phyloP scores from a whole-genome alignment of 331 rosid species.

The Ulmus americana region DNA sequence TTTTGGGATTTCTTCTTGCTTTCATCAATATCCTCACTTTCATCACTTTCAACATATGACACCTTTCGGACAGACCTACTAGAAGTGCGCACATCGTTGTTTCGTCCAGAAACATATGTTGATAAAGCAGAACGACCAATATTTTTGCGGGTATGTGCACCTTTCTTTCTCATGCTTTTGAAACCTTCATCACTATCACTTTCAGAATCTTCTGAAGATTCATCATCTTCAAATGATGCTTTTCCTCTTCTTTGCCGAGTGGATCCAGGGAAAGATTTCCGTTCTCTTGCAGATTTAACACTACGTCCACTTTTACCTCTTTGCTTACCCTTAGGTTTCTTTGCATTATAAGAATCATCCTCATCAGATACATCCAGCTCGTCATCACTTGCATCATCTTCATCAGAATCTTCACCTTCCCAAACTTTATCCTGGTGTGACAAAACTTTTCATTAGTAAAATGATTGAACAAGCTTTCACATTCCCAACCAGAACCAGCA shows the following conservation, averaged over 20 bases:
- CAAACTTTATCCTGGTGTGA: slow-evolving; percentile 70
- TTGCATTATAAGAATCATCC: slow-evolving; percentile 58
- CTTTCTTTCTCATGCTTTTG: slow-evolving; percentile 49
- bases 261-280: slow-evolving; percentile 43
- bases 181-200: slow-evolving; percentile 71
- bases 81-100: slow-evolving; percentile 82
- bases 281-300: slow-evolving; percentile 53
- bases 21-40: slow-evolving; percentile 85
- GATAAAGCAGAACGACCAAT: slow-evolving; percentile 43
- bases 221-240: slow-evolving; percentile 77
- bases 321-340: slow-evolving; percentile 54
- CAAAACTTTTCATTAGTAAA: slow-evolving; percentile 24
- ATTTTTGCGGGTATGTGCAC: slow-evolving; percentile 51
- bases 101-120: slow-evolving; percentile 38
- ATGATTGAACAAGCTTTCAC: slow-evolving; percentile 21
- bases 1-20: slow-evolving; percentile 80
- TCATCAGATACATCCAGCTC: slow-evolving; percentile 69
- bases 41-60: slow-evolving; percentile 97
- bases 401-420: slow-evolving; percentile 79
- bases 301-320: slow-evolving; percentile 47
- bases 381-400: slow-evolving; percentile 60
- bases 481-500: neutral
- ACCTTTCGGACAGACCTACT: slow-evolving; percentile 83
- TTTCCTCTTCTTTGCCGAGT: slow-evolving; percentile 64
- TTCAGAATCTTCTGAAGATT: slow-evolving; percentile 70